Evolutionary conservation across 257 asterid genomes (phyloP).

Genomic region (Lycium ferocissimum): DNA sequence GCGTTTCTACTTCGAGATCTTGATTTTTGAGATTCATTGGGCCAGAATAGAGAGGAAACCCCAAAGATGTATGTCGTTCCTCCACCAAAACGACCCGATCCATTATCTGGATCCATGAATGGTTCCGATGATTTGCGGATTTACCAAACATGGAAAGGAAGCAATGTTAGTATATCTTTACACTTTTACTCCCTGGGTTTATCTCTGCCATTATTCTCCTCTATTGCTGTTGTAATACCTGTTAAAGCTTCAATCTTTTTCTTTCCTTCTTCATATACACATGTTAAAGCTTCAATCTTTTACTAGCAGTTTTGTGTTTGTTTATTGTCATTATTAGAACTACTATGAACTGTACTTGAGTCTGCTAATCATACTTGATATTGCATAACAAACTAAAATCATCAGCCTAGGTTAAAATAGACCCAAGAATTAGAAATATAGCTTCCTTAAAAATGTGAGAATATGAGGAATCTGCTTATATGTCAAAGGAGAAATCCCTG

Average conservation of each 20-base stretch:
- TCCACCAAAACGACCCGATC: constrained; percentile 81
- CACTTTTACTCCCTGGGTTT: not conserved
- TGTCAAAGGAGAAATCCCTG: not conserved
- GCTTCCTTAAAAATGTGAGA: not conserved
- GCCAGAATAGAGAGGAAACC: constrained; percentile 27
- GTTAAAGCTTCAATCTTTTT: not conserved
- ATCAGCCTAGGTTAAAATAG: not conserved
- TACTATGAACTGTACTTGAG: not conserved
- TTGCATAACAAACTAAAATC: not conserved
- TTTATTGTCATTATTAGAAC: not conserved
- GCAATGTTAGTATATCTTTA: constrained; percentile 65
- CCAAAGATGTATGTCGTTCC: constrained; percentile 80
- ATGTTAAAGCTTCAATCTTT: not conserved
- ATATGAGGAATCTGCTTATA: not conserved
- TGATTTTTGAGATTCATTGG: not conserved
- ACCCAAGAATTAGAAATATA: not conserved
- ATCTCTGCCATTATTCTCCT: not conserved
- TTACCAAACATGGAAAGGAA: constrained; percentile 98
- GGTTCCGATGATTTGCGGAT: constrained; percentile 67
- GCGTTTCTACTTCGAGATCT: constrained; percentile 42
- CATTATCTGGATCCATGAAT: constrained; percentile 71
- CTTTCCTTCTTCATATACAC: not conserved
- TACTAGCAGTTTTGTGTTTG: not conserved
- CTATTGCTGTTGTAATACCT: not conserved
- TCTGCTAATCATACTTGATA: not conserved